Evolutionary conservation across 176 grass and related monocot genomes (phyloP), one percentile per base, ranked within the genome.

Genomic region (Zoysia pacifica): DNA sequence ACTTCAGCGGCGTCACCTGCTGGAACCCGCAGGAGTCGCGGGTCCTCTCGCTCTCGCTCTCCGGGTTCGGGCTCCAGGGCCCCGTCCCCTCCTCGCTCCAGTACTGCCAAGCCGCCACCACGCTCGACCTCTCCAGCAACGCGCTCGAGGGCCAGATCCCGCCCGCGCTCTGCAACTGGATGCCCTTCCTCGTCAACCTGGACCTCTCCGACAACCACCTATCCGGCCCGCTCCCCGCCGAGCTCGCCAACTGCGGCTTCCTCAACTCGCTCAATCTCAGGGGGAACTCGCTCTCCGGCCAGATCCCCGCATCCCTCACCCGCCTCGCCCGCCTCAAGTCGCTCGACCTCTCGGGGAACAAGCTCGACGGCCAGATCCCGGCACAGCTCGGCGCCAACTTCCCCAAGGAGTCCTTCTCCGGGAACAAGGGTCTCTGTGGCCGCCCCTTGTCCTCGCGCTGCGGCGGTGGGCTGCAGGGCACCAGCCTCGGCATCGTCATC

Each of bases 21-120:
- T 95, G 96, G 96, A 86, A 95, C 79, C 15, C 13, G 70, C 84
- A 93, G 70, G 96, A 98, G 88, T 87, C 86, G 9, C 96, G 92
- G 67, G 82, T 94, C 62, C 15, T 98, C 44, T 20, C 7, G 15
- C 75, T 98, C 37, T 46, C 73, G 18, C 92, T 98, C 8, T 81
- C 83, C 41, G 85, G 77, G 2, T 83, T 93, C 85, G 87, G 78
- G 62, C 81, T 98, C 18, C 72, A 53, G 44, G 96, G 96, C 66
- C 1, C 41, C 40, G 70, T 98, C 35, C 88, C 96, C 9, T 83
- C 92, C 36, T 38, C 84, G 2, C 87, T 98, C 46, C 81, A 86
- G 66, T 98, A 87, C 84, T 98, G 96, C 88, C 63, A 15, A 58
- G 70, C 81, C 44, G 75, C 80, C 81, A 93, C 70, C 53, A 65